These are phyloP conservation scores for Xylaria sp. DNA, from an alignment of 2,329 filamentous ascomycete genomes.

Conservation along the genomic window DNA sequence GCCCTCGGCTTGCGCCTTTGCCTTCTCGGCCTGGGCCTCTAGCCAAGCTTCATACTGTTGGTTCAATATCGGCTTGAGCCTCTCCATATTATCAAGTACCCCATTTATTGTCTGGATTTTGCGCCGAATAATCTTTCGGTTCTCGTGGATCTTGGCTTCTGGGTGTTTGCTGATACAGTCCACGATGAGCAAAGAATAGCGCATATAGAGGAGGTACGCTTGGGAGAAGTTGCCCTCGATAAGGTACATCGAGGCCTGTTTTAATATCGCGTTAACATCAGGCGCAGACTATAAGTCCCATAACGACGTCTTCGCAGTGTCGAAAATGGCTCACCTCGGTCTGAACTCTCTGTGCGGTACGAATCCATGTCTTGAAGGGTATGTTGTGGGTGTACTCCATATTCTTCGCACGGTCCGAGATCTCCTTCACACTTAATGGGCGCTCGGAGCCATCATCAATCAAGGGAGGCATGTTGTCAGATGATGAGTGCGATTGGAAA, in stretches of 20 bases:
- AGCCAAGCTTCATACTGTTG: conserved; percentile 64
- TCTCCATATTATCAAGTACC: conserved; percentile 67
- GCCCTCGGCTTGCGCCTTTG: conserved; percentile 26
- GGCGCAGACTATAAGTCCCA: neutral
- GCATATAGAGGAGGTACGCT: conserved; percentile 85
- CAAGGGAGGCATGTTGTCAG: conserved; percentile 11
- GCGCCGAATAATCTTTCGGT: conserved; percentile 55
- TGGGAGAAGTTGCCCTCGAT: conserved; percentile 80
- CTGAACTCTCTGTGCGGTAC: conserved; percentile 71
- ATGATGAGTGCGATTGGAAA: neutral
- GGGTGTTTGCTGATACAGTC: conserved; percentile 71
- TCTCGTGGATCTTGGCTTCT: conserved; percentile 61
- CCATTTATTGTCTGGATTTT: conserved; percentile 46
- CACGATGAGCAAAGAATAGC: conserved; percentile 80
- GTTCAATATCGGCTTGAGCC: conserved; percentile 72
- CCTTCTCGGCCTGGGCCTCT: conserved; percentile 44
- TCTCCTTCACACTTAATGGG: conserved; percentile 71
- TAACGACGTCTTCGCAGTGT: neutral
- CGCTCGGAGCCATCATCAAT: conserved; percentile 31
- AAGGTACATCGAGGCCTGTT: conserved; percentile 76
- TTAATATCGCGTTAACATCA: conserved; percentile 3
- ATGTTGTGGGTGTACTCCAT: conserved; percentile 78
- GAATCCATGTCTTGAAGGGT: conserved; percentile 73
- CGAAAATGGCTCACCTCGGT: conserved; percentile 59
- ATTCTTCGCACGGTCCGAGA: conserved; percentile 67